Conservation (phyloP, 2,329 filamentous ascomycete genomes). For the Fusarium verticillioides region DNA sequence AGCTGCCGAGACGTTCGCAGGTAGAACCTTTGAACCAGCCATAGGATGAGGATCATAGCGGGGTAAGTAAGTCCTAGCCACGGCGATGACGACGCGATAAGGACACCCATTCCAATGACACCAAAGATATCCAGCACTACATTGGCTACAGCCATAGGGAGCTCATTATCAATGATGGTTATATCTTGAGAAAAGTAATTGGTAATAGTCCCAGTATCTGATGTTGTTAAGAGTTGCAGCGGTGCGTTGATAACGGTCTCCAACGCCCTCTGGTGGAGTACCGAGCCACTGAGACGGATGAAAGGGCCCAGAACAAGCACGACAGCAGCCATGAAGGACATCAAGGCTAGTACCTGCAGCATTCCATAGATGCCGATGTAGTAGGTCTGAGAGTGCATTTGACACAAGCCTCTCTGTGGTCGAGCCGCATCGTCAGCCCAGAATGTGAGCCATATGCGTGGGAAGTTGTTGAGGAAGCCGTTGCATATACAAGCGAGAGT, state of each 20-base stretch:
- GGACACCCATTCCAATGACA: conserved; percentile 54
- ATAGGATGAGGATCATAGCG: neutral
- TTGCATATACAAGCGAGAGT: conserved; percentile 32
- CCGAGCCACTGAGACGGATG: conserved; percentile 45
- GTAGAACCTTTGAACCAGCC: neutral
- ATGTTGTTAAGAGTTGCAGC: conserved; percentile 54
- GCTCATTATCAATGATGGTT: conserved; percentile 53
- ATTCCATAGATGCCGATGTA: conserved; percentile 48
- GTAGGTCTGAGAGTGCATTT: conserved; percentile 31
- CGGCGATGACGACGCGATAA: neutral
- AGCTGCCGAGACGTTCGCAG: neutral
- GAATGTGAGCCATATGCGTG: conserved; percentile 54
- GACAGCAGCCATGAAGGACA: conserved; percentile 32
- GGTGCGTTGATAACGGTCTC: conserved; percentile 51
- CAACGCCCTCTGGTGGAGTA: conserved; percentile 49
- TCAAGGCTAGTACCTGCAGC: conserved; percentile 22
- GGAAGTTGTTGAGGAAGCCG: conserved; percentile 46
- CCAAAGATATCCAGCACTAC: conserved; percentile 28
- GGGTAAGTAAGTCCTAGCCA: neutral
- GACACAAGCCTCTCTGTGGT: neutral
- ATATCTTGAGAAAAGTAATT: conserved; percentile 60
- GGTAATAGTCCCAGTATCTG: conserved; percentile 54
- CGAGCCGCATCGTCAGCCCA: conserved; percentile 49
- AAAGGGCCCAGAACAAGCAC: conserved; percentile 33
- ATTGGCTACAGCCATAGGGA: conserved; percentile 51